Evolutionary conservation across 805 yeast species (phyloP).

Genomic region (Nakazawaea anatomiae): DNA sequence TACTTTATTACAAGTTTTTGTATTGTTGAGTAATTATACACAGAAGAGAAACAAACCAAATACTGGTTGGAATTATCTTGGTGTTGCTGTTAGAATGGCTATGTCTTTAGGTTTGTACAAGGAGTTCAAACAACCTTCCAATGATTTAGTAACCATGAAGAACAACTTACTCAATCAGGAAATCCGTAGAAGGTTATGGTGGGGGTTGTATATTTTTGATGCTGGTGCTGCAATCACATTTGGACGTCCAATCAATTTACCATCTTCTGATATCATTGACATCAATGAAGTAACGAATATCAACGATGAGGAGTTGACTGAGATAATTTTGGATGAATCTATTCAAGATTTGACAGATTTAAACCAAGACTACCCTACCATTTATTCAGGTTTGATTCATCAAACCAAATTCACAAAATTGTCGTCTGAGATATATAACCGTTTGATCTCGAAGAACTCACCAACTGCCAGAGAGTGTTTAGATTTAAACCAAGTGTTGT

Average conservation of each 20-base stretch:
- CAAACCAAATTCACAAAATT: constrained; percentile 45
- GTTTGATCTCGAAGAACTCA: constrained; percentile 38
- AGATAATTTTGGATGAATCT: constrained; percentile 17
- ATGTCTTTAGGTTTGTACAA: constrained; percentile 56
- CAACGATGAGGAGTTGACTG: constrained; percentile 34
- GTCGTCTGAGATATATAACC: constrained; percentile 43
- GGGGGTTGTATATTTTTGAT: constrained; percentile 61
- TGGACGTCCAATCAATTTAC: constrained; percentile 58
- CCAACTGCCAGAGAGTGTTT: constrained; percentile 46
- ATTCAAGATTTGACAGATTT: constrained; percentile 13
- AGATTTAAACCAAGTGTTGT: constrained; percentile 37
- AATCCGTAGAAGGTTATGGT: constrained; percentile 58
- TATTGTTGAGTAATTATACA: constrained; percentile 52
- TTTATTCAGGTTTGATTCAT: constrained; percentile 52
- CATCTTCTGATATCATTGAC: constrained; percentile 39
- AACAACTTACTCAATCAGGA: constrained; percentile 41
- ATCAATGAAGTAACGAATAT: constrained; percentile 45
- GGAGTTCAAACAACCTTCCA: constrained; percentile 35
- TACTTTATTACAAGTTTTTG: constrained; percentile 45
- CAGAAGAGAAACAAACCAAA: constrained; percentile 63
- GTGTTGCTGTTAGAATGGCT: constrained; percentile 63
- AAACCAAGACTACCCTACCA: constrained; percentile 38
- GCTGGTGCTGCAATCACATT: constrained; percentile 58
- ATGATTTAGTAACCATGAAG: constrained; percentile 14
- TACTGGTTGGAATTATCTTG: constrained; percentile 64